Conservation (phyloP, 129 eudicot species). For the Chrysanthemum seticuspe region DNA sequence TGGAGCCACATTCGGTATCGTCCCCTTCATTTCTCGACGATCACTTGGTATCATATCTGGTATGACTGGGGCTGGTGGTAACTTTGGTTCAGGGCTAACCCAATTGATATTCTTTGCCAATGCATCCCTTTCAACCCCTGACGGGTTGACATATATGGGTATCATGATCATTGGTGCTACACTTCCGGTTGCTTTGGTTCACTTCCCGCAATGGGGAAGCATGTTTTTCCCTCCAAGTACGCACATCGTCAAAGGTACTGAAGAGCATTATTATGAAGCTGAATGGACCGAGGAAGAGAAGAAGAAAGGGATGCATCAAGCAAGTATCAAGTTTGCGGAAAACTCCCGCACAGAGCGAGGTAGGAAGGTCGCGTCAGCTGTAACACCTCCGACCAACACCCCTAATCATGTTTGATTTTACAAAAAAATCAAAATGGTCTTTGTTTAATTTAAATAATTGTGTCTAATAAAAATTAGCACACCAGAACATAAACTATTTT, state of each 20-base stretch:
- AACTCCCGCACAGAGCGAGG: no score
- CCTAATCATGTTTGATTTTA: no score
- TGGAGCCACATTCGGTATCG: slow-evolving; percentile 85
- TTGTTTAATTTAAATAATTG: no score
- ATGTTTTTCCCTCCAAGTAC: slow-evolving; percentile 16
- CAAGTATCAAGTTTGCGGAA: no score
- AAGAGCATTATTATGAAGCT: no score
- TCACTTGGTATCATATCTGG: slow-evolving; percentile 80
- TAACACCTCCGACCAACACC: no score
- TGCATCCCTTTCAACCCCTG: slow-evolving; percentile 44
- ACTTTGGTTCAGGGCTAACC: slow-evolving; percentile 73
- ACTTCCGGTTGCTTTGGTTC: slow-evolving; percentile 51
- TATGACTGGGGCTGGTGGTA: slow-evolving; percentile 86
- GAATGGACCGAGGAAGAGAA: no score
- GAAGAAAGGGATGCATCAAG: no score
- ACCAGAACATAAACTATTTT: no score
- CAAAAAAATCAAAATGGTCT: not conserved
- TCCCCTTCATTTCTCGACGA: slow-evolving; percentile 80
- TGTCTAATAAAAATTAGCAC: not conserved
- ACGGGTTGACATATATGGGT: slow-evolving; percentile 69
- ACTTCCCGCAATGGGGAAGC: slow-evolving; percentile 31
- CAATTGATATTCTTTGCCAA: slow-evolving; percentile 68
- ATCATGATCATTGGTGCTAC: slow-evolving; percentile 59
- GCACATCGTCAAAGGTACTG: slow-evolving; percentile 6
- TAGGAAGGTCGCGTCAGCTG: no score